These are phyloP conservation scores for Blastobotrys peoriensis DNA, from an alignment of 805 yeast species.

Conservation along the genomic window DNA sequence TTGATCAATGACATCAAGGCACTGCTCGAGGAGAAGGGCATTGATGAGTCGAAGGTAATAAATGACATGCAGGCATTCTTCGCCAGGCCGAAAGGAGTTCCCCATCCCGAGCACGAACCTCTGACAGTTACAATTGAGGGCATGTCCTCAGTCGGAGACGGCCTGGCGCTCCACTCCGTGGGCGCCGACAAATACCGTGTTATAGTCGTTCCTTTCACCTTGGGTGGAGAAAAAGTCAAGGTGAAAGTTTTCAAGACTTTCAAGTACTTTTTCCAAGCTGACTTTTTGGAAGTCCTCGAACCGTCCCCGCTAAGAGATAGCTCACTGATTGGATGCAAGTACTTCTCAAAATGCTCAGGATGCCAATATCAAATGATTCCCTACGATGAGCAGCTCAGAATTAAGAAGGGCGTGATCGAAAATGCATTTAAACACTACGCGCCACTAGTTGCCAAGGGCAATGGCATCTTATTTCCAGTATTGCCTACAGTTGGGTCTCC, in stretches of 20 bases:
- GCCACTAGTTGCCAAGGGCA: slow-evolving; percentile 39
- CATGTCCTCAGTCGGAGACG: slow-evolving; percentile 80
- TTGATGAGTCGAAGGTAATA: slow-evolving; percentile 37
- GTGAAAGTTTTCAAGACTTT: slow-evolving; percentile 74
- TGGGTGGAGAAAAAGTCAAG: slow-evolving; percentile 76
- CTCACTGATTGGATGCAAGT: slow-evolving; percentile 60
- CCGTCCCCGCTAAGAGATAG: slow-evolving; percentile 48
- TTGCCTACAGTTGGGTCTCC: slow-evolving; percentile 72
- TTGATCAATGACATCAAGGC: slow-evolving; percentile 66
- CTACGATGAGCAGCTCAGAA: slow-evolving; percentile 64
- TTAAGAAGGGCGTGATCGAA: slow-evolving; percentile 67
- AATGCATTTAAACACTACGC: slow-evolving; percentile 75
- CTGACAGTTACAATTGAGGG: slow-evolving; percentile 50
- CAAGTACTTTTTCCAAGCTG: slow-evolving; percentile 68
- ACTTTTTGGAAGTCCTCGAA: slow-evolving; percentile 49
- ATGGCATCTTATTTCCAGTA: slow-evolving; percentile 46
- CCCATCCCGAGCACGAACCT: slow-evolving; percentile 46
- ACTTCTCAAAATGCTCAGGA: slow-evolving; percentile 91
- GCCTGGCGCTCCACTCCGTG: slow-evolving; percentile 54
- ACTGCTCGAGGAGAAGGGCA: slow-evolving; percentile 38
- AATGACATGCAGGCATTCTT: slow-evolving; percentile 65
- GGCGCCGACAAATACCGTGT: slow-evolving; percentile 35
- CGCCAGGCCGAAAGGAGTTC: slow-evolving; percentile 40
- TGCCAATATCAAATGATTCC: slow-evolving; percentile 84
- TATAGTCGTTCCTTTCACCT: slow-evolving; percentile 76